Evolutionary conservation across 768 basidiomycete genomes (phyloP).

Genomic region (Mycena albidolilacea): DNA sequence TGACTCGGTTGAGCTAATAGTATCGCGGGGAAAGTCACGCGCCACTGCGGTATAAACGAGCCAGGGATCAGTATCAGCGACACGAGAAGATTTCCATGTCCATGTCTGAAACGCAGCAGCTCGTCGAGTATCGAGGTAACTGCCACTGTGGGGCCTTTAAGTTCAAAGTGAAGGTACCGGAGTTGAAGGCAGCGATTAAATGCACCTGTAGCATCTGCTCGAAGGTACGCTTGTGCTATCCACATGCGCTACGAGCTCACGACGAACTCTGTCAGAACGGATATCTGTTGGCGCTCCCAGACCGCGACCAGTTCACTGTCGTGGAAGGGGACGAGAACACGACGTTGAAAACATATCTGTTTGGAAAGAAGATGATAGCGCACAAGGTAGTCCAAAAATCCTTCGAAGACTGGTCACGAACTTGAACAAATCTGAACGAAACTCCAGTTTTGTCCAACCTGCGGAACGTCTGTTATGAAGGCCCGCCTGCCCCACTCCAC

Average conservation of each 20-base stretch:
- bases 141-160: slow-evolving; percentile 39
- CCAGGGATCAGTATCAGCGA: too few species aligned
- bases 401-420: too few species aligned
- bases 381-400: slow-evolving; percentile 22
- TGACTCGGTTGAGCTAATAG: too few species aligned
- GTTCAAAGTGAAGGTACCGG: slow-evolving; percentile 28
- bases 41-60: too few species aligned
- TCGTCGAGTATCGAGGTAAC: slow-evolving; percentile 29
- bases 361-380: slow-evolving; percentile 19
- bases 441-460: slow-evolving; percentile 32
- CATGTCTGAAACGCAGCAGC: slow-evolving; percentile 13
- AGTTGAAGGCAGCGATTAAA: slow-evolving; percentile 10
- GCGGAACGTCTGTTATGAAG: slow-evolving; percentile 29
- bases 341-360: slow-evolving; percentile 13
- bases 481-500: slow-evolving; percentile 2
- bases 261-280: slow-evolving; percentile 9
- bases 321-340: slow-evolving; percentile 25
- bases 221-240: neutral
- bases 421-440: neutral
- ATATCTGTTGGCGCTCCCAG: slow-evolving; percentile 28
- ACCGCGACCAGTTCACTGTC: slow-evolving; percentile 1
- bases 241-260: neutral
- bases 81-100: neutral
- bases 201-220: slow-evolving; percentile 34
- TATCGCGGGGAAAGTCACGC: too few species aligned